Evolutionary conservation across 208 protist species (phyloP).

Genomic region (Crithidia acanthocephali): DNA sequence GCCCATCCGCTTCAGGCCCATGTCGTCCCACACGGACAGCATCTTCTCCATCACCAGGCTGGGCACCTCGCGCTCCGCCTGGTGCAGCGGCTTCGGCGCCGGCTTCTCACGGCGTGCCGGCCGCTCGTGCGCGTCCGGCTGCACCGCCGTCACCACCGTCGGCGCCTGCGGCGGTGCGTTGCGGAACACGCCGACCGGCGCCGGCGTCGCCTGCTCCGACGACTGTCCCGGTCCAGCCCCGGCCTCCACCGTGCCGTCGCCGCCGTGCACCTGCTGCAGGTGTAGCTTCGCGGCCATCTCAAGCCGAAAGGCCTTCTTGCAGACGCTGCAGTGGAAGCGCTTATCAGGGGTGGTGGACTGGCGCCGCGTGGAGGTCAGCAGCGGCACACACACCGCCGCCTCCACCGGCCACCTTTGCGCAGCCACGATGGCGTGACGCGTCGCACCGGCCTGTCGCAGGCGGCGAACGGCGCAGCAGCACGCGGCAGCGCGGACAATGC

Average conservation of each 20-base stretch:
- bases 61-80: conserved; percentile 68
- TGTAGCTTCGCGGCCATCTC: conserved; percentile 91
- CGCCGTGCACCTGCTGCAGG: conserved; percentile 82
- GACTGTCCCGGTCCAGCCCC: conserved; percentile 58
- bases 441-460: conserved; percentile 16
- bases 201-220: conserved; percentile 16
- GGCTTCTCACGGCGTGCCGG: conserved; percentile 53
- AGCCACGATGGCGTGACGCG: not conserved
- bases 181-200: conserved; percentile 25
- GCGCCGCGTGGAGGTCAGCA: conserved; percentile 25
- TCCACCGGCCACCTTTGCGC: not conserved
- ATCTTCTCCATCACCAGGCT: conserved; percentile 69
- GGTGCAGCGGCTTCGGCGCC: conserved; percentile 84
- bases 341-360: conserved; percentile 62
- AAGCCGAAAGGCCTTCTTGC: conserved; percentile 85
- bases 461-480: conserved; percentile 25
- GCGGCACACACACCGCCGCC: not conserved
- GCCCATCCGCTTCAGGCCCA: conserved; percentile 73
- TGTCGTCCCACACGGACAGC: conserved; percentile 80
- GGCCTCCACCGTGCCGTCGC: conserved; percentile 65
- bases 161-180: conserved; percentile 37
- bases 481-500: conserved; percentile 9
- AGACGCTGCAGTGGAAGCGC: conserved; percentile 89
- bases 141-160: conserved; percentile 17
- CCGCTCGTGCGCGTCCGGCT: conserved; percentile 38